Conservation (phyloP, 495 filamentous ascomycete genomes). For the Apiosordaria backusii region DNA sequence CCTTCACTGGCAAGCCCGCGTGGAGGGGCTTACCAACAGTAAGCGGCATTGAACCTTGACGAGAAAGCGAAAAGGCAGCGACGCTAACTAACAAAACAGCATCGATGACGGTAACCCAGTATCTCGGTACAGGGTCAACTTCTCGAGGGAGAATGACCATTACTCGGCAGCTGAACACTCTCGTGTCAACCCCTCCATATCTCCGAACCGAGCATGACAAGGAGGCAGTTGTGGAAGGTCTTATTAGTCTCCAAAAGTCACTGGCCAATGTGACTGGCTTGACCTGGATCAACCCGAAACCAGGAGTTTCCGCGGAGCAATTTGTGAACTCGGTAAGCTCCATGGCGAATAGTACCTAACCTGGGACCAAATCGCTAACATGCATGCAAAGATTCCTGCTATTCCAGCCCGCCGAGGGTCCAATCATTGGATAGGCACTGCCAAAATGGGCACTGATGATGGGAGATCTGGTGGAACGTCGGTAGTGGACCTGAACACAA, state of each 20-base stretch:
- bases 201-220: conserved; percentile 47
- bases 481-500: conserved; percentile 64
- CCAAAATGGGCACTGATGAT: conserved; percentile 63
- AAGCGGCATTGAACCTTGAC: conserved; percentile 14
- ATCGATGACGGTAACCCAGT: conserved; percentile 61
- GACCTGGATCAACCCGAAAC: conserved; percentile 48
- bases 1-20: conserved; percentile 59
- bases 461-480: conserved; percentile 57
- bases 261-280: conserved; percentile 50
- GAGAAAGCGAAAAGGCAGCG: neutral
- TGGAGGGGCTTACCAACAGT: conserved; percentile 47
- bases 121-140: conserved; percentile 56
- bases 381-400: conserved; percentile 33
- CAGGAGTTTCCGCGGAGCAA: conserved; percentile 48
- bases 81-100: conserved; percentile 19
- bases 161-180: conserved; percentile 49
- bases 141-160: conserved; percentile 61
- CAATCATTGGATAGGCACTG: conserved; percentile 63
- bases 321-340: conserved; percentile 47
- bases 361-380: too few species aligned
- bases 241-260: conserved; percentile 55
- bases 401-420: conserved; percentile 55
- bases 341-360: neutral
- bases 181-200: conserved; percentile 50
- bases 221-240: conserved; percentile 47